Evolutionary conservation across 2,329 filamentous ascomycete species (phyloP).

Genomic region (Emergomyces africanus): DNA sequence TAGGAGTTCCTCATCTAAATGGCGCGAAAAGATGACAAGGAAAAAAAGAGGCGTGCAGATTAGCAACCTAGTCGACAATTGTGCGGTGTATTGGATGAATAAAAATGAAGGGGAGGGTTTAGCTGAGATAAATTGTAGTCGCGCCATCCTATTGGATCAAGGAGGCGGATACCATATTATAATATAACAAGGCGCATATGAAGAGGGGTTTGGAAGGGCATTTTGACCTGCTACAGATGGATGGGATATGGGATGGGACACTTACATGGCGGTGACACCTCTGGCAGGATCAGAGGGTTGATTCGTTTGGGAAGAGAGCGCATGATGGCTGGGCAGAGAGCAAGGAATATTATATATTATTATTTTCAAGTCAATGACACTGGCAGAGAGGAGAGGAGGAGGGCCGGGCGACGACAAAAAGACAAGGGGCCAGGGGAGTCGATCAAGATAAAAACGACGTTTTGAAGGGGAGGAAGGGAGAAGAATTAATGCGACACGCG

Average conservation of each 20-base stretch:
- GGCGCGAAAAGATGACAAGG: not conserved
- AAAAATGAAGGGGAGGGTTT: not conserved
- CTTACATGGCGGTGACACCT: constrained; percentile 35
- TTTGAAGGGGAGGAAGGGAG: not conserved
- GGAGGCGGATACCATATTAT: not conserved
- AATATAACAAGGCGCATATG: not conserved
- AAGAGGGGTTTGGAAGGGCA: constrained; percentile 1
- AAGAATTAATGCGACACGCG: constrained; percentile 6
- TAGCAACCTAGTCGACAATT: not conserved
- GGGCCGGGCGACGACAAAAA: constrained; percentile 1
- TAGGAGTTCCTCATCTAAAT: constrained; percentile 58
- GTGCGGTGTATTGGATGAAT: not conserved
- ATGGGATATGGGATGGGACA: constrained; percentile 8
- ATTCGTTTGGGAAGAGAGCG: constrained; percentile 33
- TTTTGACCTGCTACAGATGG: not conserved
- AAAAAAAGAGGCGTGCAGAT: constrained; percentile 8
- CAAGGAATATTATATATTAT: not conserved
- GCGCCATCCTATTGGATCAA: not conserved
- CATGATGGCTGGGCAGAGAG: constrained; percentile 18
- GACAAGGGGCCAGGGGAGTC: not conserved
- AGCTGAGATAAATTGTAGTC: not conserved
- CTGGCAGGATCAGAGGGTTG: constrained; percentile 34
- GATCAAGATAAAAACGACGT: not conserved
- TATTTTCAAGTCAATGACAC: not conserved
- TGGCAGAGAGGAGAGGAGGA: constrained; percentile 5